Evolutionary conservation across 2,329 filamentous ascomycete genomes (phyloP).

Genomic region (Penicillium expansum): DNA sequence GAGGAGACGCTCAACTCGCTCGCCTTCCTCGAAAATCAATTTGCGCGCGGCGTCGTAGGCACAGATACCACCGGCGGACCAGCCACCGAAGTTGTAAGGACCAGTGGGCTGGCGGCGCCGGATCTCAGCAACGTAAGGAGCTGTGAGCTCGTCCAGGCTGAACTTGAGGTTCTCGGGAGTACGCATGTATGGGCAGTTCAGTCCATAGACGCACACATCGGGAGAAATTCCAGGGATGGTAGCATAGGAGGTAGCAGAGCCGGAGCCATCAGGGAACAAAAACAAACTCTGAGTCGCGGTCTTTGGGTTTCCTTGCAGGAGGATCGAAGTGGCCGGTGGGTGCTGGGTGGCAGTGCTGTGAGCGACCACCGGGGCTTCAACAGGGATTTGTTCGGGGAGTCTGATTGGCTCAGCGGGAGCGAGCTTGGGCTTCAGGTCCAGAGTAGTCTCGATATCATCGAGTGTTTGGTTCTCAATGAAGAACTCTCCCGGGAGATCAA

Average conservation of each 20-base stretch:
- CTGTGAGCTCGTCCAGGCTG: slow-evolving; percentile 37
- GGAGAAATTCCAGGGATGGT: slow-evolving; percentile 42
- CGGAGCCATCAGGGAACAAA: slow-evolving; percentile 48
- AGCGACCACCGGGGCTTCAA: slow-evolving; percentile 20
- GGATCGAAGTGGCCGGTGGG: slow-evolving; percentile 43
- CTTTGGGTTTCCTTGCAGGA: slow-evolving; percentile 45
- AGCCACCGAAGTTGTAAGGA: slow-evolving; percentile 67
- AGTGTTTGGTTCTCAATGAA: slow-evolving; percentile 46
- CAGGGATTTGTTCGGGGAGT: slow-evolving; percentile 24
- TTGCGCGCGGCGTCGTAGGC: slow-evolving; percentile 66
- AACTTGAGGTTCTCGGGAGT: slow-evolving; percentile 36
- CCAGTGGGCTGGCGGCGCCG: slow-evolving; percentile 48
- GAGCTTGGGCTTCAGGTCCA: slow-evolving; percentile 41
- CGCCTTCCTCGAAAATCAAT: slow-evolving; percentile 54
- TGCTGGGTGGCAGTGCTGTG: slow-evolving; percentile 22
- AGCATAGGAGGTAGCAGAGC: slow-evolving; percentile 48
- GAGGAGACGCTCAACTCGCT: slow-evolving; percentile 59
- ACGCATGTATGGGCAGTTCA: slow-evolving; percentile 48
- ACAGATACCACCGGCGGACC: slow-evolving; percentile 74
- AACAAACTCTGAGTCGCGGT: slow-evolving; percentile 44
- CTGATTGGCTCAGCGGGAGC: slow-evolving; percentile 22
- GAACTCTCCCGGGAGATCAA: slow-evolving; percentile 45
- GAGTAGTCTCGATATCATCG: slow-evolving; percentile 38
- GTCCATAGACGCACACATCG: slow-evolving; percentile 44
- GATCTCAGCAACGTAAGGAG: slow-evolving; percentile 45